A percentile compares a stretch with the other conserved stretches of the same genome.
phyloP scores from a whole-genome alignment of 1,284 basidiomycete genomes.

The Naganishia cerealis region DNA sequence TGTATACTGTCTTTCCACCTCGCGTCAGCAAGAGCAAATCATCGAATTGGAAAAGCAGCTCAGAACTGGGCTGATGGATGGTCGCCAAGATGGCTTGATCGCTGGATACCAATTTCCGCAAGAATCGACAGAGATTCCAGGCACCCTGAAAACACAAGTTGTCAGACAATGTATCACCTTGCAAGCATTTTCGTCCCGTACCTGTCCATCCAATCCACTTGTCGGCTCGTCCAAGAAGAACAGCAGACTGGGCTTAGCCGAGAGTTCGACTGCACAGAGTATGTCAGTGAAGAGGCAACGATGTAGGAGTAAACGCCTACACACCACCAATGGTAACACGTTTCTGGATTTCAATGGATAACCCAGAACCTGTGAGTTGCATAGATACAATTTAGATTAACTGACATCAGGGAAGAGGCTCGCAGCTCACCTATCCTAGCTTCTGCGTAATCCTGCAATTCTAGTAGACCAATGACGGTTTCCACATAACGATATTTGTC shows the following conservation, averaged over 20 bases:
- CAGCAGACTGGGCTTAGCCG: constrained; percentile 47
- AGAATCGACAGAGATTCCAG: constrained; percentile 61
- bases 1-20: constrained; percentile 58
- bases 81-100: constrained; percentile 60
- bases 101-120: constrained; percentile 69
- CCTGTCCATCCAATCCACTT: constrained; percentile 38
- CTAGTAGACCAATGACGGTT: constrained; percentile 58
- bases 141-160: constrained; percentile 53
- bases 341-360: constrained; percentile 44
- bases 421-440: constrained; percentile 54
- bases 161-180: neutral
- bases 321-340: constrained; percentile 55
- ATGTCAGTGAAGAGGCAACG: neutral
- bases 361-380: constrained; percentile 38
- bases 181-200: constrained; percentile 15
- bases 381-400: neutral
- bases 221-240: constrained; percentile 56
- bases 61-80: constrained; percentile 46
- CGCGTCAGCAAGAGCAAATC: constrained; percentile 55
- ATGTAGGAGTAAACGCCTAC: constrained; percentile 39
- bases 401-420: neutral
- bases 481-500: constrained; percentile 60
- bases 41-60: constrained; percentile 53
- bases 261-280: constrained; percentile 1
- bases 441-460: constrained; percentile 57